These are phyloP conservation scores for Penicillium sp. DNA, from an alignment of 2,329 filamentous ascomycete species.

Conservation along the genomic window DNA sequence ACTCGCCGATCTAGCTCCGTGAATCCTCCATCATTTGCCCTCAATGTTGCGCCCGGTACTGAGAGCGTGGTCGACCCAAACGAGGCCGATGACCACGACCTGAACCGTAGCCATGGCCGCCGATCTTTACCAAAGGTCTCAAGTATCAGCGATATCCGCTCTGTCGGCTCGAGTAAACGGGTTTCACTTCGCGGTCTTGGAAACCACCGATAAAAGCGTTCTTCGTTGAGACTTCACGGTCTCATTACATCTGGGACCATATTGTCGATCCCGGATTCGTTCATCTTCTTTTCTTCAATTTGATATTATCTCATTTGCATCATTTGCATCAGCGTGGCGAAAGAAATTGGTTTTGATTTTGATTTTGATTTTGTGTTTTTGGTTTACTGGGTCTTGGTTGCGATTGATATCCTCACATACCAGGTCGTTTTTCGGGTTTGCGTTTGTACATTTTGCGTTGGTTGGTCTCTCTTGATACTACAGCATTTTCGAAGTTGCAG, in stretches of 20 bases:
- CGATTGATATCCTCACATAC: constrained; percentile 10
- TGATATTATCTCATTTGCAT: constrained; percentile 18
- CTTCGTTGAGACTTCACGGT: neutral
- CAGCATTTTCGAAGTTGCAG: neutral
- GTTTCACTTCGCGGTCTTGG: constrained; percentile 47
- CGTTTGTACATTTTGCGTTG: neutral
- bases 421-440: constrained; percentile 3
- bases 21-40: constrained; percentile 36
- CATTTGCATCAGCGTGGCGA: constrained; percentile 38
- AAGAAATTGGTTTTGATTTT: constrained; percentile 23
- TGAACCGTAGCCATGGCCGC: constrained; percentile 4
- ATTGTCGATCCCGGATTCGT: constrained; percentile 10
- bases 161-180: constrained; percentile 44
- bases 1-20: constrained; percentile 48
- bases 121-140: constrained; percentile 38
- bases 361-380: neutral
- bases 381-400: constrained; percentile 3
- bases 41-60: constrained; percentile 21
- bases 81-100: constrained; percentile 24
- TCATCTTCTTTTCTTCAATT: constrained; percentile 18
- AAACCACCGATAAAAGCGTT: constrained; percentile 28
- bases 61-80: constrained; percentile 19
- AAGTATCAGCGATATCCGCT: constrained; percentile 50
- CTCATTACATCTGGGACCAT: constrained; percentile 3
- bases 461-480: neutral